Conservation (phyloP, 768 basidiomycete species). For the Pisolithus albus region DNA sequence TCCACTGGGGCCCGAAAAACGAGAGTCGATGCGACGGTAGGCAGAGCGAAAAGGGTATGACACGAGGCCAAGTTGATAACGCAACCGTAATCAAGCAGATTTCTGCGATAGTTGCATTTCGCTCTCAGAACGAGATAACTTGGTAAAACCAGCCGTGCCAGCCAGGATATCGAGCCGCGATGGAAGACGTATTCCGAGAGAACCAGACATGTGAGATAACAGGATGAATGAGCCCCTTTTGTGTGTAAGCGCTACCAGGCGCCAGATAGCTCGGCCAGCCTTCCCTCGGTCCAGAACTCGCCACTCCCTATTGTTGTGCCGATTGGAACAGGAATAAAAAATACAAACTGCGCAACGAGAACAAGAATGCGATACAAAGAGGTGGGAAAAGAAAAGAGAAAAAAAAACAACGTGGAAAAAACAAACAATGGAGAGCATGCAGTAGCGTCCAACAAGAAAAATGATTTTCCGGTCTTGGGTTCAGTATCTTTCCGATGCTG, state of each 20-base stretch:
- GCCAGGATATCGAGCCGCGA: constrained; percentile 30
- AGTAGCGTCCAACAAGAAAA: constrained; percentile 22
- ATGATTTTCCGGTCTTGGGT: constrained; percentile 11
- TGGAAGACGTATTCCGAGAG: constrained; percentile 2
- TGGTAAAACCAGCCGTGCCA: constrained; percentile 25
- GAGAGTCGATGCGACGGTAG: constrained; percentile 14
- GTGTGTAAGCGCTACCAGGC: constrained; percentile 25
- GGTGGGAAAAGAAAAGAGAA: constrained; percentile 26
- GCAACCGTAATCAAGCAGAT: constrained; percentile 10
- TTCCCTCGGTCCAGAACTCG: constrained; percentile 11
- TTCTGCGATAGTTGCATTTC: not conserved
- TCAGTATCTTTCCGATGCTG: constrained; percentile 28
- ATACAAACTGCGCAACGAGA: constrained; percentile 26
- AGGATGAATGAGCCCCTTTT: constrained; percentile 17
- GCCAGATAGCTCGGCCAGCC: constrained; percentile 21
- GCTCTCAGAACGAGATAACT: constrained; percentile 30
- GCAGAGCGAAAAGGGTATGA: constrained; percentile 22
- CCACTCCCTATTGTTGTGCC: constrained; percentile 21
- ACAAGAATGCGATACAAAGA: constrained; percentile 28
- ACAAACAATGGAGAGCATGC: constrained; percentile 13
- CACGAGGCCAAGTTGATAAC: constrained; percentile 40
- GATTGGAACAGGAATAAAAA: constrained; percentile 22
- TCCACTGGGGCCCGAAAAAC: constrained; percentile 15
- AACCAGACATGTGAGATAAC: constrained; percentile 7
- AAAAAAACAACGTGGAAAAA: constrained; percentile 18